These are phyloP conservation scores for Blastocladiella emersonii DNA, from an alignment of 371 early-diverging fungal genomes.

Conservation along the genomic window DNA sequence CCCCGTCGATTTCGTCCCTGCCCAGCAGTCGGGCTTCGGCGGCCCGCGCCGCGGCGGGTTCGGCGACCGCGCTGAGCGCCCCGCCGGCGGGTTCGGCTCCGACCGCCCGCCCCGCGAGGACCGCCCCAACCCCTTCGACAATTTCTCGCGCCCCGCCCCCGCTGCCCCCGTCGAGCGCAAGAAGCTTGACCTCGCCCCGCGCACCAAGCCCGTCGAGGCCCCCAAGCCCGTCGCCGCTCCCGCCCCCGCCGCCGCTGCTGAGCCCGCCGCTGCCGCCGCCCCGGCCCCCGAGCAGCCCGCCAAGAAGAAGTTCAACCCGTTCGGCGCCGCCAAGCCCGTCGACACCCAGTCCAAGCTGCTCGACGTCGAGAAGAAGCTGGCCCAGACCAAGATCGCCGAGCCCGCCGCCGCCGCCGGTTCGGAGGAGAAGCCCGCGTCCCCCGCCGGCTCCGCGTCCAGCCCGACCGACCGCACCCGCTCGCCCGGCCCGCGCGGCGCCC, in stretches of 20 bases:
- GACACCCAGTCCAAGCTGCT: slow-evolving; percentile 53
- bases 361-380: slow-evolving; percentile 44
- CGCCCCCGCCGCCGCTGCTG: slow-evolving; percentile 12
- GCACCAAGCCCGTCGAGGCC: slow-evolving; percentile 13
- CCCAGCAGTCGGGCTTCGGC: slow-evolving; percentile 27
- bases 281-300: slow-evolving; percentile 8
- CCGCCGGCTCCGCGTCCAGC: no score
- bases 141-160: slow-evolving; percentile 10
- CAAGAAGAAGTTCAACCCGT: slow-evolving; percentile 51
- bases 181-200: slow-evolving; percentile 55
- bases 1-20: slow-evolving; percentile 24
- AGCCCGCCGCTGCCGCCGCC: slow-evolving; percentile 9
- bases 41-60: slow-evolving; percentile 24
- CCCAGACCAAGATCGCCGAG: slow-evolving; percentile 5
- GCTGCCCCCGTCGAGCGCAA: slow-evolving; percentile 14
- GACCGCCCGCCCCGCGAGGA: slow-evolving; percentile 6
- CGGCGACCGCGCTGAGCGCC: slow-evolving; percentile 19
- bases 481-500: no score
- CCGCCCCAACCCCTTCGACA: slow-evolving; percentile 5
- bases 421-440: no score
- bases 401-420: background rate
- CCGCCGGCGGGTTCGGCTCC: slow-evolving; percentile 11
- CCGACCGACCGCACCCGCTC: no score
- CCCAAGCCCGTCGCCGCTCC: slow-evolving; percentile 18
- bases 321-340: slow-evolving; percentile 67